Evolutionary conservation across 805 yeast species (phyloP), one percentile per base, ranked within the genome.

Genomic region (Saccharomycopsis guyanensis): DNA sequence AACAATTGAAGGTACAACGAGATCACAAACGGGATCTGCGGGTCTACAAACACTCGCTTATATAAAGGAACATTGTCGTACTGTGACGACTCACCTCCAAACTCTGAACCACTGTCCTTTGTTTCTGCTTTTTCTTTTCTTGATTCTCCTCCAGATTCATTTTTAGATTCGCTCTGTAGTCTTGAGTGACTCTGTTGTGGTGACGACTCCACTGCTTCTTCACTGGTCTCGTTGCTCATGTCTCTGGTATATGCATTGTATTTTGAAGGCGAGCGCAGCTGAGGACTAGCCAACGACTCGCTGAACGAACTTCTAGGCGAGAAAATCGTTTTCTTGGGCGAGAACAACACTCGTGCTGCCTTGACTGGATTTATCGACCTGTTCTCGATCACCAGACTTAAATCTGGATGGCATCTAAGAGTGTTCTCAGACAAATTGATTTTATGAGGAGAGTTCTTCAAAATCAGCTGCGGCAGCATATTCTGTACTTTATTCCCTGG

Each of bases 1-100:
- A 73, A 45, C 2, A 86, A 66, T 55, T 83, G 91, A 10, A 85
- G 62, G 56, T 82, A 86, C 25, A 80, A 56, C 20, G 82, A 75
- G 15, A 80, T 56, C 8, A 78, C 69, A 50, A 72, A 73, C 0
- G 89, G 89, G 7, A 69, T 55, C 35, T 63, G 64, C 2, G 80
- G 76, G 48, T 75, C 76, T 32, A 59, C 40, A 16, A 59, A 41
- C 16, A 34, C 33, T 53, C 51, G 19, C 38, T 50, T 38, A 29
- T 44, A 8, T 29, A 41, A 12, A 29, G 51, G 49, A 25, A 49
- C 38, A 29, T 33, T 38, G 24, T 49, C 49, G 12, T 44, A 32
- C 2, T 33, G 40, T 32, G 40, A 44, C 33, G 15, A 20, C 6
- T 33, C 32, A 15, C 16, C 24, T 12, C 31, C 23, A 15, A 6